Conservation (phyloP, 2,329 filamentous ascomycete genomes). For the Xylariales sp. region DNA sequence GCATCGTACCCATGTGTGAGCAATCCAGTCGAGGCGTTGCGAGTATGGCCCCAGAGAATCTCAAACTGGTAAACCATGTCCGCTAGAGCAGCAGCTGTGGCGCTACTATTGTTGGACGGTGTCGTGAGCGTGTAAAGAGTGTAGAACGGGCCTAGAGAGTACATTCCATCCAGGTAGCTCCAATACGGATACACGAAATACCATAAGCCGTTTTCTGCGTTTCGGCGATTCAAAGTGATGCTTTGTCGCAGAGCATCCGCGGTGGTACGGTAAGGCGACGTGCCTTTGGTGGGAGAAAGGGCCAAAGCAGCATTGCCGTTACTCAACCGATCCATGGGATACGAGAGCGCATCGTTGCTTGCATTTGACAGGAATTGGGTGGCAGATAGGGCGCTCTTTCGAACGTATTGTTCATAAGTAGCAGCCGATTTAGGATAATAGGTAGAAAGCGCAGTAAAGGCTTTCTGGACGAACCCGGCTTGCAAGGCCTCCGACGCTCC, state of each 20-base stretch:
- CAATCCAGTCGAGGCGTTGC: constrained; percentile 44
- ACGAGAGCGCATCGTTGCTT: constrained; percentile 44
- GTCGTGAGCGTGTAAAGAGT: constrained; percentile 45
- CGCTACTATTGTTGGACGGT: not conserved
- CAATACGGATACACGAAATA: constrained; percentile 60
- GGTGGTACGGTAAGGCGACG: constrained; percentile 31
- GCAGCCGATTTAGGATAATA: constrained; percentile 41
- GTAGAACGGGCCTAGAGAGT: constrained; percentile 59
- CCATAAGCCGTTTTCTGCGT: constrained; percentile 52
- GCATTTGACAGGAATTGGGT: constrained; percentile 46
- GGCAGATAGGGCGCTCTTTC: constrained; percentile 45
- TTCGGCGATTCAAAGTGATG: constrained; percentile 50
- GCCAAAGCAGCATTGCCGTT: constrained; percentile 48
- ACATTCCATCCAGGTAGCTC: constrained; percentile 66
- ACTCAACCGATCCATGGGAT: constrained; percentile 50
- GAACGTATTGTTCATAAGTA: constrained; percentile 42
- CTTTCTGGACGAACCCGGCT: constrained; percentile 50
- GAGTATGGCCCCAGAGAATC: constrained; percentile 46
- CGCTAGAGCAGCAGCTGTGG: constrained; percentile 38
- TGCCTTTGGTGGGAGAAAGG: constrained; percentile 29
- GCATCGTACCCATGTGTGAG: constrained; percentile 54
- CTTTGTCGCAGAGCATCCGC: constrained; percentile 45
- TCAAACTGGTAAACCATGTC: constrained; percentile 49
- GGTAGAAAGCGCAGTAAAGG: constrained; percentile 44
- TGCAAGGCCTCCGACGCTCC: constrained; percentile 49